Evolutionary conservation across 2,329 filamentous ascomycete genomes (phyloP).

Genomic region (Biscogniauxia sp.): DNA sequence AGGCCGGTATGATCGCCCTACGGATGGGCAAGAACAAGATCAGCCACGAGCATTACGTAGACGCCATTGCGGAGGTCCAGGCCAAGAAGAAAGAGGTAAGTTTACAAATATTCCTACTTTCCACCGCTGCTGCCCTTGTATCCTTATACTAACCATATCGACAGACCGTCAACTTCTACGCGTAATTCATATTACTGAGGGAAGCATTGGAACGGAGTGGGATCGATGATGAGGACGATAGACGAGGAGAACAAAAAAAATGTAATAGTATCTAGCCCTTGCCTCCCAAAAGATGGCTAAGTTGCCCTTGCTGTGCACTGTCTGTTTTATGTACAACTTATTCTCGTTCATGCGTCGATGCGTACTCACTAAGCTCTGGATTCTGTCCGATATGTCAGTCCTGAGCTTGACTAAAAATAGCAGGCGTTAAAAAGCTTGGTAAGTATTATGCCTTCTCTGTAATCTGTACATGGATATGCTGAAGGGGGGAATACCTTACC

Average conservation of each 20-base stretch:
- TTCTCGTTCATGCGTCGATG: too few relatives aligned
- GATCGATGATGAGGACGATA: conserved; percentile 24
- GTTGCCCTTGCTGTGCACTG: neutral
- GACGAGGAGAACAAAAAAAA: conserved; percentile 12
- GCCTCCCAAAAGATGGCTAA: conserved; percentile 5
- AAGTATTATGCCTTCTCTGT: too few relatives aligned
- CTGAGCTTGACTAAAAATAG: too few relatives aligned
- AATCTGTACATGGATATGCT: too few relatives aligned
- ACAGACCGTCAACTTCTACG: conserved; percentile 54
- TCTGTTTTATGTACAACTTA: neutral
- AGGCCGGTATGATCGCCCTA: conserved; percentile 98
- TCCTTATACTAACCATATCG: conserved; percentile 24
- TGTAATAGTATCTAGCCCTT: conserved; percentile 25
- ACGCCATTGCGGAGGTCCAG: conserved; percentile 95
- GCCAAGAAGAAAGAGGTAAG: conserved; percentile 88
- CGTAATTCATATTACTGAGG: conserved; percentile 27
- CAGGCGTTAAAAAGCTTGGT: too few relatives aligned
- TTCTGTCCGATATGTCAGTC: too few relatives aligned
- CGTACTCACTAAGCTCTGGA: too few relatives aligned
- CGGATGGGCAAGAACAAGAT: conserved; percentile 95
- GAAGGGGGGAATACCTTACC: too few relatives aligned
- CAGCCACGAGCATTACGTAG: conserved; percentile 96
- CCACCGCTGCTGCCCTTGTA: neutral
- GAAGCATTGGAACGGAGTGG: conserved; percentile 8
- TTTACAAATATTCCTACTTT: conserved; percentile 16